Conservation (phyloP, 2,329 filamentous ascomycete species). For the Huntiella moniliformis region DNA sequence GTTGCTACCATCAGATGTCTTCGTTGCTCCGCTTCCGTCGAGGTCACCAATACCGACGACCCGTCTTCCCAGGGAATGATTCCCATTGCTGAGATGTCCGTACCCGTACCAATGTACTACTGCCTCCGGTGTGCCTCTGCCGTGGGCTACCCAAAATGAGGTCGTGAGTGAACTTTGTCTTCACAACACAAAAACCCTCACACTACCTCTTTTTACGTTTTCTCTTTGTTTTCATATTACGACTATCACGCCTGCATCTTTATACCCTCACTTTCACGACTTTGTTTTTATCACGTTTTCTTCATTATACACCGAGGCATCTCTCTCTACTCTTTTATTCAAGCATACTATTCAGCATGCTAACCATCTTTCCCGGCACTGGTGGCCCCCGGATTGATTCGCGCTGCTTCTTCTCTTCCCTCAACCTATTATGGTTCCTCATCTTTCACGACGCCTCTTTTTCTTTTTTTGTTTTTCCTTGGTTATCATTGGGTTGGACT, state of each 20-base stretch:
- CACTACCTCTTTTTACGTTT: neutral
- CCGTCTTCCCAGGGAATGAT: conserved; percentile 41
- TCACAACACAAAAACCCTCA: neutral
- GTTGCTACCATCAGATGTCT: conserved; percentile 45
- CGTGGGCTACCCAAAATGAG: conserved; percentile 21
- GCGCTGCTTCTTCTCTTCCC: too few species aligned
- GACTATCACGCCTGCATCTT: neutral
- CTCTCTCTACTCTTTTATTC: too few species aligned
- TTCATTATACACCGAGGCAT: neutral
- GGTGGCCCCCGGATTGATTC: too few species aligned
- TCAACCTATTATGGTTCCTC: neutral
- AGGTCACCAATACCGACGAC: conserved; percentile 43
- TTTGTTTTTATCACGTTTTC: neutral
- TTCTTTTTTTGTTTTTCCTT: neutral
- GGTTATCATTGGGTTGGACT: neutral
- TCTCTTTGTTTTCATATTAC: neutral
- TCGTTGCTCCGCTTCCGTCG: conserved; percentile 39
- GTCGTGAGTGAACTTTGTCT: neutral
- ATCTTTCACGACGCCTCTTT: neutral
- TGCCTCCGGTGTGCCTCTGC: conserved; percentile 44
- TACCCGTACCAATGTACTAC: conserved; percentile 27
- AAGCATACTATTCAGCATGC: too few species aligned
- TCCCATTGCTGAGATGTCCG: conserved; percentile 41
- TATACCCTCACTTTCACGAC: conserved; percentile 2
- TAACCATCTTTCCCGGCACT: too few species aligned